These are phyloP conservation scores for Cytauxzoon felis DNA, from an alignment of 169 alveolate genomes.

Conservation along the genomic window DNA sequence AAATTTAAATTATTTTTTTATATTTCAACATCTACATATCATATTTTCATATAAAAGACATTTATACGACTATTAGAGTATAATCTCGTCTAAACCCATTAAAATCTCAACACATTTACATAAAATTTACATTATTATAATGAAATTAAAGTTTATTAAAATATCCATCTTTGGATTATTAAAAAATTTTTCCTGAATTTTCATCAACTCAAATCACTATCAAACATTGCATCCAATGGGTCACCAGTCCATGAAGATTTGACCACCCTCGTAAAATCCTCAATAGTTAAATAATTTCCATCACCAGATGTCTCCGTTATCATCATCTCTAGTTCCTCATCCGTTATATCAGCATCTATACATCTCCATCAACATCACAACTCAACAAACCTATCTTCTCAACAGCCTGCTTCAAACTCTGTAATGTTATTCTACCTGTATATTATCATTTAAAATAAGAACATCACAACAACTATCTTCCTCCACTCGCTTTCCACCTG, in stretches of 20 bases:
- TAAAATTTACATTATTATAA: too few species aligned
- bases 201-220: not conserved
- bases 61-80: too few species aligned
- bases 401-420: conserved; percentile 33
- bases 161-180: not conserved
- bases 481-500: too few species aligned
- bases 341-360: conserved; percentile 34
- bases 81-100: too few species aligned
- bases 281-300: conserved; percentile 21
- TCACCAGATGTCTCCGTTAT: conserved; percentile 41
- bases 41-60: too few species aligned
- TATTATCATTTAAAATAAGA: not conserved
- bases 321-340: conserved; percentile 46
- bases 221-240: conserved; percentile 12
- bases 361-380: not conserved
- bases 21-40: too few species aligned
- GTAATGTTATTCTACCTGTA: conserved; percentile 53
- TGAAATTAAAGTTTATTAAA: not conserved
- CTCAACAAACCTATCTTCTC: conserved; percentile 18
- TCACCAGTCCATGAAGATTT: conserved; percentile 60
- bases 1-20: too few species aligned
- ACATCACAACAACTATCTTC: too few species aligned
- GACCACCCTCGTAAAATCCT: conserved; percentile 38
- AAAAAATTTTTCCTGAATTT: not conserved
- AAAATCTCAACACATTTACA: too few species aligned